Evolutionary conservation across 2,329 filamentous ascomycete species (phyloP).

Genomic region (Fusarium incarnatum): DNA sequence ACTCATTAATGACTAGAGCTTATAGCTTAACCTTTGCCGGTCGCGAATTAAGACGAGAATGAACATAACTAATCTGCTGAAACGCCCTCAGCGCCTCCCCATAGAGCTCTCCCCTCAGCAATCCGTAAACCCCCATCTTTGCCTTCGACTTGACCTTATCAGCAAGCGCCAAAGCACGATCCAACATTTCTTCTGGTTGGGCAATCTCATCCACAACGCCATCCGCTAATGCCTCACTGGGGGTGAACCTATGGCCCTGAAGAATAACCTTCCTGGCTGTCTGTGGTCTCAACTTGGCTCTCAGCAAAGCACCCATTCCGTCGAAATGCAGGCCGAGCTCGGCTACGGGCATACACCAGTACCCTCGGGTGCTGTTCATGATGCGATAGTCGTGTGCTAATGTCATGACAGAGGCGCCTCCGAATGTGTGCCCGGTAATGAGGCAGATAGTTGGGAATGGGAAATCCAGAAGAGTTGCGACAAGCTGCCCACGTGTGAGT

Average conservation of each 20-base stretch:
- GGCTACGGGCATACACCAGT: conserved; percentile 7
- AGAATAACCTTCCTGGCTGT: conserved; percentile 1
- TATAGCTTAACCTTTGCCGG: conserved; percentile 3
- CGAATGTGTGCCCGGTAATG: conserved; percentile 1
- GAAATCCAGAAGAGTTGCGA: conserved; percentile 4
- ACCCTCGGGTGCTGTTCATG: neutral
- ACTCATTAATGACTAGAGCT: too few relatives aligned
- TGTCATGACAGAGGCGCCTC: conserved; percentile 4
- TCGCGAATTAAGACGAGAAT: conserved; percentile 6
- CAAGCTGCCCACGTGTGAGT: neutral
- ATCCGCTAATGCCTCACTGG: conserved; percentile 2
- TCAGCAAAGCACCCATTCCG: conserved; percentile 3
- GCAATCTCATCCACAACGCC: neutral
- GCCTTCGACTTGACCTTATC: neutral
- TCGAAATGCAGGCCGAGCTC: conserved; percentile 1
- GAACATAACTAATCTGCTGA: conserved; percentile 13
- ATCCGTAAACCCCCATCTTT: conserved; percentile 7
- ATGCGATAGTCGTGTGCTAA: conserved; percentile 9
- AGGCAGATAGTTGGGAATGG: conserved; percentile 3
- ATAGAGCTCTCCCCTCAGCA: conserved; percentile 2
- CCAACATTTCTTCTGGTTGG: neutral
- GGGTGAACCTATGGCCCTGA: neutral
- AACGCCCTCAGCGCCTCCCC: neutral
- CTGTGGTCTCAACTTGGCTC: conserved; percentile 3
- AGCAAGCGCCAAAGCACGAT: neutral